Conservation (phyloP, 345 rosid genomes). For the Pelargonium nanum region DNA sequence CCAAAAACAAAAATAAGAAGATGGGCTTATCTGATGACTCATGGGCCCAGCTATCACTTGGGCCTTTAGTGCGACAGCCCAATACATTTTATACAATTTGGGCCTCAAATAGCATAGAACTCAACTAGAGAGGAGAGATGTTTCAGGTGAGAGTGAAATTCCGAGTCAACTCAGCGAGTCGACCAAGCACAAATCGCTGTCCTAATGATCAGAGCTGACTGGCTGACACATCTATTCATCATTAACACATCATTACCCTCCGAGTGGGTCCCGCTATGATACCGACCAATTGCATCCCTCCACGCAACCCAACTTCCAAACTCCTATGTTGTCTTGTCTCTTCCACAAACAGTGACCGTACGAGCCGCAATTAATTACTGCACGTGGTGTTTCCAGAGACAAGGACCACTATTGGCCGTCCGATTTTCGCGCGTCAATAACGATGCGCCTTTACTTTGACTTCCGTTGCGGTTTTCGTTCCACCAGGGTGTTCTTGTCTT, state of each 20-base stretch:
- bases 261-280: not conserved
- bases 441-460: not conserved
- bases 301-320: not conserved
- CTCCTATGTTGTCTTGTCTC: not conserved
- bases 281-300: not conserved
- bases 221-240: constrained; percentile 21
- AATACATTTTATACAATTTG: too few species aligned
- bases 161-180: too few species aligned
- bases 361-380: not conserved
- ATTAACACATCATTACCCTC: constrained; percentile 19
- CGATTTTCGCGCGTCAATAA: not conserved
- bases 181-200: too few species aligned
- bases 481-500: not conserved
- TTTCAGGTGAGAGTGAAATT: too few species aligned
- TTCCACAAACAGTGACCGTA: not conserved
- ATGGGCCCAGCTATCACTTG: too few species aligned
- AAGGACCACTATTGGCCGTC: not conserved
- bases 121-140: too few species aligned
- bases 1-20: too few species aligned
- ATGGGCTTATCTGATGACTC: too few species aligned
- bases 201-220: too few species aligned
- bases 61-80: too few species aligned
- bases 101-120: too few species aligned
- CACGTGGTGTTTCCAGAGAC: too few species aligned
- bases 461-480: not conserved